Base-by-base conservation (phyloP, 768 basidiomycete genomes). In the Chalciporus sphaerocephalus region DNA sequence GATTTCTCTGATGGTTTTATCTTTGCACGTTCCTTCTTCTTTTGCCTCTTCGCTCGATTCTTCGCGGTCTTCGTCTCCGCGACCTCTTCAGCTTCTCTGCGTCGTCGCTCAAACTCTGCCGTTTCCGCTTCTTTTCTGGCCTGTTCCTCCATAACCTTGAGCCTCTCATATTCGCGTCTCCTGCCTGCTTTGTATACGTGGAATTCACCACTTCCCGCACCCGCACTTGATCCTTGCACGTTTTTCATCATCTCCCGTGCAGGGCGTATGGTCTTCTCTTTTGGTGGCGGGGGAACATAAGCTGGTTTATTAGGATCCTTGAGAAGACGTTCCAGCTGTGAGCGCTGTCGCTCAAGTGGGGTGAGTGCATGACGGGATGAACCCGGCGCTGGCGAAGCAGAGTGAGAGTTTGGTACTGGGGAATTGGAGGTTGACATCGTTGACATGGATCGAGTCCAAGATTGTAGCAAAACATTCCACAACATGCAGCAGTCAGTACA, bases 191-290 rank as follows among this genome's bases (percentile, higher is more conserved):
- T 98, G 73, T 98, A 99, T 0, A 99, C 96, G 62, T 99, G 96
- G 61, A 98, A 97, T 67, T 95, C 94, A 34, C 95, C 95, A 46
- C 89, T 92, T 40, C 96, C 96, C 15, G 96, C 96, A 36, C 95
- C 96, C 6, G 96, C 93, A 65, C 90, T 92, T 13, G 91, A 94
- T 0, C 96, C 96, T 66, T 97, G 94, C 6, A 99, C 95, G 57
- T 98, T 98, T 77, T 96, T 97, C 90, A 99, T 97, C 90, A 92
- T 92, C 64, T 92, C 96, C 39, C 90, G 75, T 8, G 94, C 75
- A 1, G 93, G 74, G 16, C 92, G 74, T 23, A 97, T 73, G 0
- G 74, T 75, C 71, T 90, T 93, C 51, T 89, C 87, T 64, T 89
- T 87, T 5, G 87, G 85, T 1, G 87, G 74, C n/a, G 77, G 58